phyloP scores from a whole-genome alignment of 192 early-diverging fungal species.

The Umbelopsis sp. region DNA sequence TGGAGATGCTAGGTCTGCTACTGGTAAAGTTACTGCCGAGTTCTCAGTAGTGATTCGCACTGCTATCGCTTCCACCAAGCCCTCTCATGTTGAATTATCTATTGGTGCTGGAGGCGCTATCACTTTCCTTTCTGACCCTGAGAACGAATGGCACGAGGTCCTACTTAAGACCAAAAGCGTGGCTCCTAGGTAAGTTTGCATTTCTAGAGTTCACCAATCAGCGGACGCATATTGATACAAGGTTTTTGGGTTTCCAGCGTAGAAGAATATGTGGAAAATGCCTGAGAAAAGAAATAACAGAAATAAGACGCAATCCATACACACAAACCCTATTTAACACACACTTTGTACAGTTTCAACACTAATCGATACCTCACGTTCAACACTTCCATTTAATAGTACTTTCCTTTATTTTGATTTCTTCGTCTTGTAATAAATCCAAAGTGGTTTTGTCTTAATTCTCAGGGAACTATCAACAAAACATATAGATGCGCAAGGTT shows the following conservation, averaged over 20 bases:
- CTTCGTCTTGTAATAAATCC: too few species aligned
- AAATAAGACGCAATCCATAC: too few species aligned
- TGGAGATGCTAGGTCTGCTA: neutral
- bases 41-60: constrained; percentile 94
- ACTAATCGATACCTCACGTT: too few species aligned
- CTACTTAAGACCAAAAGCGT: constrained; percentile 71
- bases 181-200: constrained; percentile 46
- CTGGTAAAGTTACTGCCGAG: constrained; percentile 55
- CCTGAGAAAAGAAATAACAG: neutral
- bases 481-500: too few species aligned
- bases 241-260: neutral
- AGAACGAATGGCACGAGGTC: constrained; percentile 89
- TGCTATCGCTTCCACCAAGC: constrained; percentile 55
- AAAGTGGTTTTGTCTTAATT: too few species aligned
- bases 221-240: neutral
- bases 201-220: neutral
- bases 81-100: constrained; percentile 52
- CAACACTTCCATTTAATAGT: too few species aligned
- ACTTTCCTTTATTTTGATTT: too few species aligned
- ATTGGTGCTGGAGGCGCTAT: constrained; percentile 95
- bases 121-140: constrained; percentile 80
- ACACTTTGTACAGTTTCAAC: too few species aligned
- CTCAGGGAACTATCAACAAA: too few species aligned
- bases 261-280: neutral
- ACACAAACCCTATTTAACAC: too few species aligned